Percentiles rank a stretch among this genome's conserved stretches.
Evolutionary conservation across 2,329 filamentous ascomycete species (phyloP).

Genomic region (Talaromyces atroroseus): DNA sequence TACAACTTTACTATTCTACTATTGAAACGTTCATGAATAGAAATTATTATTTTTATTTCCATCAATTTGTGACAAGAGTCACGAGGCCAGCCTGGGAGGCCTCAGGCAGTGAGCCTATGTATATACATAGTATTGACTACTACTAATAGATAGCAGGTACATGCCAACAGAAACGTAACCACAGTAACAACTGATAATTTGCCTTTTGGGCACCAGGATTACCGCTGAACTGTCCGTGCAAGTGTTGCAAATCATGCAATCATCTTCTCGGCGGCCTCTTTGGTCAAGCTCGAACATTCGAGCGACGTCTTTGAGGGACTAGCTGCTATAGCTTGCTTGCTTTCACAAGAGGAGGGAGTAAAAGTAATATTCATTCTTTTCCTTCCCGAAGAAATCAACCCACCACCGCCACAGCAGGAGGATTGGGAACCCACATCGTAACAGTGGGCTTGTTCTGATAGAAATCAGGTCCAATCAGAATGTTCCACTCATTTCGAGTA

Average conservation of each 20-base stretch:
- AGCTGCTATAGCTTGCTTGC: neutral
- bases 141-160: neutral
- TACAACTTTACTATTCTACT: too few species aligned
- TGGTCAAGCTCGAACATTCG: neutral
- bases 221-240: neutral
- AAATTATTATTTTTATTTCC: too few species aligned
- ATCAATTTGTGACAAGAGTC: too few species aligned
- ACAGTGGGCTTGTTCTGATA: constrained; percentile 25
- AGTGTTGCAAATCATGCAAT: neutral
- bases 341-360: neutral
- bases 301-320: neutral
- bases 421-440: constrained; percentile 34
- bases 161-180: too few species aligned
- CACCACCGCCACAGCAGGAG: constrained; percentile 22
- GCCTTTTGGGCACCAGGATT: neutral
- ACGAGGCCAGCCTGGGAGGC: too few species aligned
- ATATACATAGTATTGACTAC: too few species aligned
- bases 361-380: neutral
- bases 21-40: too few species aligned
- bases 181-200: neutral
- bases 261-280: neutral
- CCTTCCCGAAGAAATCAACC: constrained; percentile 3
- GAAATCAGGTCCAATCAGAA: constrained; percentile 31
- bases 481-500: constrained; percentile 39
- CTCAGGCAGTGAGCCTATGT: too few species aligned